Evolutionary conservation across 805 yeast genomes (phyloP).

Genomic region (Ogataea minuta): DNA sequence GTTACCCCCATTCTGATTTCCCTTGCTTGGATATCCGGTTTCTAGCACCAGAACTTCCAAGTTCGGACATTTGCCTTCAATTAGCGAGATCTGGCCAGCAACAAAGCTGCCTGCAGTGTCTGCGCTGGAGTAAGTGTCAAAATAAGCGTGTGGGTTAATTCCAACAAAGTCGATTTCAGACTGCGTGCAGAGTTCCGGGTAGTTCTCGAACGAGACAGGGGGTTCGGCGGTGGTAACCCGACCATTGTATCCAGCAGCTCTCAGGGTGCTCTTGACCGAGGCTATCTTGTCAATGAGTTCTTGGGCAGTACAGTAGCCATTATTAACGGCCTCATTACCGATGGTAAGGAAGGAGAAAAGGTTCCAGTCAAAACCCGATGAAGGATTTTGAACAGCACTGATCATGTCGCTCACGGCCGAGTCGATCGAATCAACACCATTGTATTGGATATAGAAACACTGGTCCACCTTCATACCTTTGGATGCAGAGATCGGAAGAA

Average conservation of each 20-base stretch:
- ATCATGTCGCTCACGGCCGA: slow-evolving; percentile 42
- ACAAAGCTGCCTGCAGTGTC: slow-evolving; percentile 69
- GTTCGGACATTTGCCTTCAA: slow-evolving; percentile 53
- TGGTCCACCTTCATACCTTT: slow-evolving; percentile 76
- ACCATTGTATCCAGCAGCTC: slow-evolving; percentile 74
- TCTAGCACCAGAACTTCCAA: slow-evolving; percentile 66
- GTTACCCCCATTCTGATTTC: slow-evolving; percentile 68
- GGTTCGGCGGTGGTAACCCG: slow-evolving; percentile 84
- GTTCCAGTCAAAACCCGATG: slow-evolving; percentile 60
- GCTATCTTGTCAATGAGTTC: slow-evolving; percentile 66
- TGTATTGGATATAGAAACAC: slow-evolving; percentile 75
- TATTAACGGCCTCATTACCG: slow-evolving; percentile 84
- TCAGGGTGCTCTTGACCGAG: slow-evolving; percentile 56
- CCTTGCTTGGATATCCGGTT: slow-evolving; percentile 86
- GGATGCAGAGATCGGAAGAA: slow-evolving; percentile 55
- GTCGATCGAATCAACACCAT: slow-evolving; percentile 72
- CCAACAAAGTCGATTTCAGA: slow-evolving; percentile 81
- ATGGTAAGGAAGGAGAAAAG: slow-evolving; percentile 74
- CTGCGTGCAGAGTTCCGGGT: slow-evolving; percentile 67
- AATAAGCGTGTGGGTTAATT: slow-evolving; percentile 84
- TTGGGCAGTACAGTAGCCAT: slow-evolving; percentile 56
- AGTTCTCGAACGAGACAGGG: slow-evolving; percentile 62
- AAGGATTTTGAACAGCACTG: slow-evolving; percentile 11
- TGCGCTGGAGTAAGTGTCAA: slow-evolving; percentile 62
- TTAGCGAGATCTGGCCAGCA: slow-evolving; percentile 56